Base-by-base conservation (phyloP, 1,139 yeast genomes). In the Geotrichum histeridarum region DNA sequence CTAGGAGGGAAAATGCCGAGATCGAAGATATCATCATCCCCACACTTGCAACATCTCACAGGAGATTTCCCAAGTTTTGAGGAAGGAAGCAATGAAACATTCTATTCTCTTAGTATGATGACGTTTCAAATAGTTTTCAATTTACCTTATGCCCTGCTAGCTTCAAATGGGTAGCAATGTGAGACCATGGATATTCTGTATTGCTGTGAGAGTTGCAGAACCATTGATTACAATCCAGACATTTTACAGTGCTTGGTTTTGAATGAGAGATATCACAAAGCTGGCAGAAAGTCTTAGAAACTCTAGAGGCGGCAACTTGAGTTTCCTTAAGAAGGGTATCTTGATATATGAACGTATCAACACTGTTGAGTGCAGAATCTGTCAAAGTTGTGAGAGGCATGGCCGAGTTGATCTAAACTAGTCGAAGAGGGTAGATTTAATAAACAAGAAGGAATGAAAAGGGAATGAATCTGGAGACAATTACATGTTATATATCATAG, bases 31-130 rank as follows among this genome's bases (percentile, higher is more conserved):
- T 90, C 91, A 57, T 77, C 81, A 65, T 81, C 82, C 22, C 96
- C 96, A 74, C 97, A 91, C 65, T 84, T 85, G 71, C 89, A 91
- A 72, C 98, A 91, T 68, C 91, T 97, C 58, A 91, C 73, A 1
- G 82, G 77, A 3, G 93, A 84, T 55, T 86, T 96, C 11, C 97
- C 97, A 45, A 90, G 74, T 59, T 87, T 93, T 0, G 93, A 83
- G 39, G 86, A 86, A 41, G 82, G 83, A 67, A 90, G 97, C 50
- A 89, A 74, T 3, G 84, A 76, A 1, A 90, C 91, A 15, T 51
- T 38, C 43, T 64, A 61, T 2, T n/a, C 4, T n/a, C 4, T n/a
- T 22, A 8, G 30, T 12, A 12, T 11, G 7, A 12, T 22, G 12
- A 39, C n/a, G 4, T 12, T 9, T 11, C 31, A 31, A 27, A 17